These are phyloP conservation scores for Ramalina peruviana DNA, from an alignment of 495 filamentous ascomycete species.

Conservation along the genomic window DNA sequence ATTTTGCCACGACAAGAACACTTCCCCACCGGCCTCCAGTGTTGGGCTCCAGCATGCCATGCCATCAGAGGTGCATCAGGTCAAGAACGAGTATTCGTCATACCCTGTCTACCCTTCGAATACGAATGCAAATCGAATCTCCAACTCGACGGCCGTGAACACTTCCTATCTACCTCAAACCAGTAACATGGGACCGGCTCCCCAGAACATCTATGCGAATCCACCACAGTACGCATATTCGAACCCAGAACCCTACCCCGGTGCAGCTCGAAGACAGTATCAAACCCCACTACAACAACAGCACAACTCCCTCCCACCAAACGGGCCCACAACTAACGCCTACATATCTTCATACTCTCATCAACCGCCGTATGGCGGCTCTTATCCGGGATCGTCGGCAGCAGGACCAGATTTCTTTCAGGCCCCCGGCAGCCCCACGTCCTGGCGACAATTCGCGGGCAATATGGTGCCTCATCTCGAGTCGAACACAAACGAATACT, in stretches of 20 bases:
- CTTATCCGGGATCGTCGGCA: not conserved
- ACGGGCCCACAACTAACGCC: constrained; percentile 6
- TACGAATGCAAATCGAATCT: not conserved
- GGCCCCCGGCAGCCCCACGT: constrained; percentile 8
- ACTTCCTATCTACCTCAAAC: constrained; percentile 1
- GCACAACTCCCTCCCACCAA: constrained; percentile 6
- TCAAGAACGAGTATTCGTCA: not conserved
- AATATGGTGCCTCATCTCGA: constrained; percentile 15
- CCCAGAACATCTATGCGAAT: constrained; percentile 4
- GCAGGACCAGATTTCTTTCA: not conserved
- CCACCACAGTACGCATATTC: constrained; percentile 9
- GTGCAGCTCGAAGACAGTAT: not conserved
- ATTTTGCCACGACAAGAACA: constrained; percentile 14
- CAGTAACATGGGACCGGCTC: not conserved
- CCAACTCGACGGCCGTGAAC: not conserved
- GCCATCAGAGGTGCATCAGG: not conserved
- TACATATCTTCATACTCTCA: constrained; percentile 4
- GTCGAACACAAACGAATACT: constrained; percentile 8
- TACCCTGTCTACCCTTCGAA: not conserved
- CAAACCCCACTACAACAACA: not conserved
- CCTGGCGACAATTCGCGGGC: constrained; percentile 19
- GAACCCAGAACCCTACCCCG: not conserved
- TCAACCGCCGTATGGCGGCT: not conserved
- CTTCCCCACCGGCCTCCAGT: not conserved
- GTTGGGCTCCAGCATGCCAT: constrained; percentile 2